Conservation (phyloP, 345 rosid species). For the Melaleuca alternifolia region DNA sequence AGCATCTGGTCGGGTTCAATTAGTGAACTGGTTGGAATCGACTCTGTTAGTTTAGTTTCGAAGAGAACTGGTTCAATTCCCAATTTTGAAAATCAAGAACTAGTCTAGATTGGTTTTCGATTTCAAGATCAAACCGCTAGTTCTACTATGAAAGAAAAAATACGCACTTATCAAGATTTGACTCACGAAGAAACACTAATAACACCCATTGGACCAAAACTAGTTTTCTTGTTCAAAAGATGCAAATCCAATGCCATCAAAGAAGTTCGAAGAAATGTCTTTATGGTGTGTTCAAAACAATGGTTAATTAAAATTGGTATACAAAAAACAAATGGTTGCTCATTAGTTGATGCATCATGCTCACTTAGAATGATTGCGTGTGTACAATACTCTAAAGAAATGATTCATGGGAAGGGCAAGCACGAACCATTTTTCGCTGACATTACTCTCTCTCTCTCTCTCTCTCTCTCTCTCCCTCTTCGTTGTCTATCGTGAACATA, state of each 20-base stretch:
- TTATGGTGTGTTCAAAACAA: neutral
- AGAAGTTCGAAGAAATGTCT: neutral
- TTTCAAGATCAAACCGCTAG: neutral
- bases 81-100: neutral
- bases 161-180: neutral
- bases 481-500: neutral
- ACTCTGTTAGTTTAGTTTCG: neutral
- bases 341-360: too few relatives aligned
- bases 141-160: neutral
- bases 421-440: neutral
- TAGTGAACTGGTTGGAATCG: accelerated
- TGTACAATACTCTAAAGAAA: neutral
- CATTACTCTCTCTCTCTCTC: neutral
- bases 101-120: neutral
- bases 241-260: neutral
- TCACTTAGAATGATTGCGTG: too few relatives aligned
- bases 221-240: neutral
- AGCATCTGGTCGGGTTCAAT: neutral
- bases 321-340: too few relatives aligned
- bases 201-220: neutral
- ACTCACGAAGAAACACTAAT: neutral
- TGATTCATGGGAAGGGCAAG: neutral
- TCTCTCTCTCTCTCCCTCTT: neutral
- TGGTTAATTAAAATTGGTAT: too few relatives aligned
- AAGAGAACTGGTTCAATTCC: neutral